Conservation (phyloP, 768 basidiomycete species). For the Tulasnella sp. region DNA sequence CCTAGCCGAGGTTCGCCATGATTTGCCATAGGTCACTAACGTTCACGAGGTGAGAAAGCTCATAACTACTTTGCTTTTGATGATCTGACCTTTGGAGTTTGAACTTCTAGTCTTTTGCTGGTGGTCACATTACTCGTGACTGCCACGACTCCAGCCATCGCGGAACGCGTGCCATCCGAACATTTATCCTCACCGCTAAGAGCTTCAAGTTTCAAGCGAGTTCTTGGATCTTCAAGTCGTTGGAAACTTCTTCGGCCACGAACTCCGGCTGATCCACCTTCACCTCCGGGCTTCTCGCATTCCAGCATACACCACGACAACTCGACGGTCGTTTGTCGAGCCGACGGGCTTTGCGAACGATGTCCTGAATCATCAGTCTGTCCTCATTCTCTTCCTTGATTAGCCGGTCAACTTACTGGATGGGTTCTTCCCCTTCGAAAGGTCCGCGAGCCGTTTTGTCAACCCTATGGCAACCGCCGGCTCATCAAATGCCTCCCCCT, state of each 20-base stretch:
- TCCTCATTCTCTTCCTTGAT: slow-evolving; percentile 7
- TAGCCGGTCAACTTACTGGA: slow-evolving; percentile 9
- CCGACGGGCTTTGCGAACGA: slow-evolving; percentile 34
- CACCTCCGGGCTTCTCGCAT: neutral
- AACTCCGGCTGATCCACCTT: neutral
- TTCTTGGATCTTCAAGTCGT: neutral
- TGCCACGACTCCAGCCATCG: neutral
- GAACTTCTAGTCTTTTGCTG: neutral
- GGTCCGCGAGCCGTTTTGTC: slow-evolving; percentile 82
- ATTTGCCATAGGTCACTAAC: neutral
- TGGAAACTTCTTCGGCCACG: neutral
- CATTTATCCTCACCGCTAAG: neutral
- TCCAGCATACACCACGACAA: neutral
- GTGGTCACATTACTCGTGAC: neutral
- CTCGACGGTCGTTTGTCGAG: slow-evolving; percentile 22
- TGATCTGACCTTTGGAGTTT: too few species aligned
- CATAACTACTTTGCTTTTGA: neutral
- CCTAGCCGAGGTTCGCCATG: neutral
- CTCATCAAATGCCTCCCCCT: slow-evolving; percentile 63
- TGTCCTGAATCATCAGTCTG: slow-evolving; percentile 34
- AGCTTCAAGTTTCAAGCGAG: neutral
- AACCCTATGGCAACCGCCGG: slow-evolving; percentile 90
- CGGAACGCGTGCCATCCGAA: neutral
- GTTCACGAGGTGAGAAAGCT: neutral
- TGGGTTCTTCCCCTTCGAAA: slow-evolving; percentile 23